Evolutionary conservation across 441 rosid species (phyloP), one percentile per base, ranked within the genome.

Genomic region (Manihot esculenta): DNA sequence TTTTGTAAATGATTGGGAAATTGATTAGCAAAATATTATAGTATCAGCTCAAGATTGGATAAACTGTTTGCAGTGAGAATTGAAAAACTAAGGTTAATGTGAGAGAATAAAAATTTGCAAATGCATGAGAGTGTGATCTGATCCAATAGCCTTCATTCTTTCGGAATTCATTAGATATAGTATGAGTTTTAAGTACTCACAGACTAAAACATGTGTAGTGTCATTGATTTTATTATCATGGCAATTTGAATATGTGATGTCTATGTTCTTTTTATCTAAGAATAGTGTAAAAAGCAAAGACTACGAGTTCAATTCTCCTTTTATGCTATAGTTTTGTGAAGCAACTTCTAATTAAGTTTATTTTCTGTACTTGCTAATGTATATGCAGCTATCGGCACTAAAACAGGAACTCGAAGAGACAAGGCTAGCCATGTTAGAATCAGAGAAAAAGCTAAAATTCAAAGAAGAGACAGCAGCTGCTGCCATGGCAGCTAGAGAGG

Each of bases 401-500:
- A 91, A 80, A 81, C 87, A 79, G 83, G 98, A 95, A 79, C 95
- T 93, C 69, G 92, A 92, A 84, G 98, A 93, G 71, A 87, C 88
- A 20, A 87, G 84, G 66, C 92, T 84, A 72, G 84, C 86, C 51
- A 70, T 92, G 80, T 60, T 71, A 73, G 99, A 93, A 67, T 88
- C 85, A 9, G 97, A 86, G 81, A 92, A 91, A 84, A 91, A 91
- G 86, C 79, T 93, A 51, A 91, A 81, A 84, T 93, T 86, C 82
- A 92, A 93, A 78, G 97, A 95, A 83, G 98, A 95, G 82, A 92
- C 93, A 1, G 97, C 96, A 3, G 84, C 85, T 5, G 98, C 98
- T 15, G 97, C 98, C 64, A 95, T 95, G 96, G 96, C 91, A 13
- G 98, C 96, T 35, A 91, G 98, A 77, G 98, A 88, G 68, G 99